Evolutionary conservation across 2,329 filamentous ascomycete species (phyloP).

Genomic region (Neurospora sp.): DNA sequence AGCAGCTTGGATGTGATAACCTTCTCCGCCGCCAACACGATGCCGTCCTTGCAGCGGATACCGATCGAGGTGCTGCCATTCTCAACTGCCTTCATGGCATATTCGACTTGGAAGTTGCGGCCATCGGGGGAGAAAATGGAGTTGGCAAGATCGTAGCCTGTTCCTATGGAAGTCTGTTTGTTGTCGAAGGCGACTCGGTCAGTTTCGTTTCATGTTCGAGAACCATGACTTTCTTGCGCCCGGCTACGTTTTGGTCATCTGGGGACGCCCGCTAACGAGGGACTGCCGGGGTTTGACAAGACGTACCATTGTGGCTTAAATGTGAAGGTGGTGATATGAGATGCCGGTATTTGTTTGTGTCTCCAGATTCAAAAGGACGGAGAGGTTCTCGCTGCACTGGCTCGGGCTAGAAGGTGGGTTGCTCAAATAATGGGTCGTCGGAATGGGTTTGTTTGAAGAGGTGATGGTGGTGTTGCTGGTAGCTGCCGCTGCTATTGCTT

Average conservation of each 20-base stretch:
- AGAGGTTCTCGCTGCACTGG: not conserved
- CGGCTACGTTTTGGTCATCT: not conserved
- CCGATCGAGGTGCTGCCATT: conserved; percentile 94
- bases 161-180: conserved; percentile 92
- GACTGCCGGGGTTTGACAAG: not conserved
- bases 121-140: conserved; percentile 99
- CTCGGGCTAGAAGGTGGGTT: not conserved
- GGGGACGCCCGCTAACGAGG: not conserved
- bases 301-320: conserved; percentile 4
- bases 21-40: conserved; percentile 95
- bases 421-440: not conserved
- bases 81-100: conserved; percentile 96
- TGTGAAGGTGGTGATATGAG: not conserved
- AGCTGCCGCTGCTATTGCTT: conserved; percentile 7
- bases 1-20: conserved; percentile 90
- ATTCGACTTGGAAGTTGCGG: conserved; percentile 98
- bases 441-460: not conserved
- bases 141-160: conserved; percentile 98
- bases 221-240: not conserved
- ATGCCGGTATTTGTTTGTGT: not conserved
- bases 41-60: conserved; percentile 93
- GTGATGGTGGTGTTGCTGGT: not conserved
- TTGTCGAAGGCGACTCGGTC: conserved; percentile 8
- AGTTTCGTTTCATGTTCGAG: conserved; percentile 2
- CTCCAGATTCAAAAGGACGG: not conserved